Evolutionary conservation across 495 filamentous ascomycete genomes (phyloP).

Genomic region (Trichoderma reesei): DNA sequence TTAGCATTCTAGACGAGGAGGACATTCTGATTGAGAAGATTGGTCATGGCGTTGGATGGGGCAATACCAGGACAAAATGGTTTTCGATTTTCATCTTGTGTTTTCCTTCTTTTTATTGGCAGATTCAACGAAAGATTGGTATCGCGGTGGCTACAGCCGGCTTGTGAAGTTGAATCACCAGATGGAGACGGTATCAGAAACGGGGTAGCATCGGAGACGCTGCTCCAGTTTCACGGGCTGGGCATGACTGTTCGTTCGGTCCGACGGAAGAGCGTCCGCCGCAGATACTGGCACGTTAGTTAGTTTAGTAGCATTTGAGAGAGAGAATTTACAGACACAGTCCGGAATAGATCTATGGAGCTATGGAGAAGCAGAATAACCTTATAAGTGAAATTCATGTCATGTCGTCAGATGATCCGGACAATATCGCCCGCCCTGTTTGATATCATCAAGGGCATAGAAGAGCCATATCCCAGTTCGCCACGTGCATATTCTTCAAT

Average conservation of each 20-base stretch:
- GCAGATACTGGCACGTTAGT: no score
- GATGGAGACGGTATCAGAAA: neutral
- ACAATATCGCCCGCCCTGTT: neutral
- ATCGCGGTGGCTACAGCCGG: neutral
- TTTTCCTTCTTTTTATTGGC: neutral
- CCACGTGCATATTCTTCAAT: neutral
- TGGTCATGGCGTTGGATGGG: constrained; percentile 6
- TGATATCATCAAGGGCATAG: neutral
- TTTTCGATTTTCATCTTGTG: neutral
- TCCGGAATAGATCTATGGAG: no score
- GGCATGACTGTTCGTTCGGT: neutral
- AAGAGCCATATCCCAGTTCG: neutral
- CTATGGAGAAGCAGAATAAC: no score
- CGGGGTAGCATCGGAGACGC: neutral
- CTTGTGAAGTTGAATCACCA: neutral
- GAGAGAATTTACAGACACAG: no score
- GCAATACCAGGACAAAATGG: constrained; percentile 9
- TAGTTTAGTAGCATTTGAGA: neutral
- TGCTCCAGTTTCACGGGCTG: neutral
- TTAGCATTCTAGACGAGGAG: neutral
- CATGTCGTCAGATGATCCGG: no score
- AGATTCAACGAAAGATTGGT: neutral
- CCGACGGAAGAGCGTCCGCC: neutral
- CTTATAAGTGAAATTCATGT: no score
- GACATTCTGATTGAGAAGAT: neutral